These are phyloP conservation scores for Rhizopogon salebrosus DNA, from an alignment of 768 basidiomycete species.

Conservation along the genomic window DNA sequence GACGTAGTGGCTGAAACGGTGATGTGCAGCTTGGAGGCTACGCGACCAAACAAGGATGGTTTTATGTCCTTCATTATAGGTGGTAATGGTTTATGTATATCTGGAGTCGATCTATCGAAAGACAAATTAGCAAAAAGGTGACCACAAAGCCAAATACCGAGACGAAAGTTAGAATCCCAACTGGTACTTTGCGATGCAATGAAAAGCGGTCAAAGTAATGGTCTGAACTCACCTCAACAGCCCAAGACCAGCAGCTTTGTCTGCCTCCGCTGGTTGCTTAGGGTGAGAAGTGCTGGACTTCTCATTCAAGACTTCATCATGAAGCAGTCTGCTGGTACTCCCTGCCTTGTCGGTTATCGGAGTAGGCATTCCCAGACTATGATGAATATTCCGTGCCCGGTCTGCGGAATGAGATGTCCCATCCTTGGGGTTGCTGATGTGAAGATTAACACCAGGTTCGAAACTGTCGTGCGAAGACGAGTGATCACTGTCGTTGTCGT, in stretches of 20 bases:
- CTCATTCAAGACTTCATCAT: background rate
- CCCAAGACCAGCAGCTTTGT: background rate
- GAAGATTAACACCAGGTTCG: conserved; percentile 1
- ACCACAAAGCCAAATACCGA: background rate
- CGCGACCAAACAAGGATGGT: conserved; percentile 21
- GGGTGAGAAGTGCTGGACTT: background rate
- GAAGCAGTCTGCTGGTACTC: background rate
- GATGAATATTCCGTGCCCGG: background rate
- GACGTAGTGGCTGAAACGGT: conserved; percentile 9
- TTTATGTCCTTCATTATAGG: conserved; percentile 5
- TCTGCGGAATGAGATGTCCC: conserved; percentile 4
- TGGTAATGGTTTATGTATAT: background rate
- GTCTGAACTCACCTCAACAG: conserved; percentile 12
- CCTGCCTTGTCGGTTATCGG: background rate
- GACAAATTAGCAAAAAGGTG: background rate
- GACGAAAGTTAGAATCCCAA: background rate
- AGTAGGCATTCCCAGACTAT: background rate
- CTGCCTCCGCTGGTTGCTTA: conserved; percentile 3
- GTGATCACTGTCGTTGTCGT: conserved; percentile 22
- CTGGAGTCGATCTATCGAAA: background rate
- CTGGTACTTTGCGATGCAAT: too few species aligned
- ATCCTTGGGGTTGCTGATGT: conserved; percentile 2
- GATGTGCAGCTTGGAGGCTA: conserved; percentile 24
- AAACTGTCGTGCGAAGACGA: conserved; percentile 11
- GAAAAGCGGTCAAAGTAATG: background rate